These are phyloP conservation scores for Fragaria iinumae DNA, from an alignment of 306 rosid genomes.

Conservation along the genomic window DNA sequence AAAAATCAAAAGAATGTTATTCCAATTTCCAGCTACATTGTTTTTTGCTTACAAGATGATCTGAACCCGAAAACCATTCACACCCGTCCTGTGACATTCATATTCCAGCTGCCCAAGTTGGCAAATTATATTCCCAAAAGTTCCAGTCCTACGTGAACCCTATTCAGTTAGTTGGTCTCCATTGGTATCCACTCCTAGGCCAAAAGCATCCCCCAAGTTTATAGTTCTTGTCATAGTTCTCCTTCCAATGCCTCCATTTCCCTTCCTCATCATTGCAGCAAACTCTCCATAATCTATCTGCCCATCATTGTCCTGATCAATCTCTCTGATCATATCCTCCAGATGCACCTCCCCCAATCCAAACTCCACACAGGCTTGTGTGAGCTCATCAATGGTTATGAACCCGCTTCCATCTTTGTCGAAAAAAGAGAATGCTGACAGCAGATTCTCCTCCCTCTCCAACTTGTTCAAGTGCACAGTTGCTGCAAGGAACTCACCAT, in stretches of 20 bases:
- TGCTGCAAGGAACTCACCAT: slow-evolving; percentile 53
- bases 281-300: slow-evolving; percentile 49
- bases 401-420: slow-evolving; percentile 55
- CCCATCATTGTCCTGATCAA: slow-evolving; percentile 51
- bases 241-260: slow-evolving; percentile 49
- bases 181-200: slow-evolving; percentile 23
- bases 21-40: neutral
- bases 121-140: neutral
- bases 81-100: neutral
- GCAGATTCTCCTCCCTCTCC: slow-evolving; percentile 48
- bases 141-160: neutral
- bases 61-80: neutral
- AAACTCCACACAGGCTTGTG: slow-evolving; percentile 44
- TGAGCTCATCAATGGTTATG: slow-evolving; percentile 49
- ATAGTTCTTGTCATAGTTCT: slow-evolving; percentile 43
- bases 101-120: neutral
- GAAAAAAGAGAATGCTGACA: slow-evolving; percentile 45
- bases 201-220: slow-evolving; percentile 43
- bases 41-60: neutral
- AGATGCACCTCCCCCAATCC: slow-evolving; percentile 48
- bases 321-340: slow-evolving; percentile 48
- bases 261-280: slow-evolving; percentile 55
- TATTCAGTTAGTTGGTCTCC: slow-evolving; percentile 16
- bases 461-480: slow-evolving; percentile 51
- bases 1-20: slow-evolving; percentile 1